Base-by-base conservation (phyloP, 2,329 filamentous ascomycete species). In the Spiromastix sp. region DNA sequence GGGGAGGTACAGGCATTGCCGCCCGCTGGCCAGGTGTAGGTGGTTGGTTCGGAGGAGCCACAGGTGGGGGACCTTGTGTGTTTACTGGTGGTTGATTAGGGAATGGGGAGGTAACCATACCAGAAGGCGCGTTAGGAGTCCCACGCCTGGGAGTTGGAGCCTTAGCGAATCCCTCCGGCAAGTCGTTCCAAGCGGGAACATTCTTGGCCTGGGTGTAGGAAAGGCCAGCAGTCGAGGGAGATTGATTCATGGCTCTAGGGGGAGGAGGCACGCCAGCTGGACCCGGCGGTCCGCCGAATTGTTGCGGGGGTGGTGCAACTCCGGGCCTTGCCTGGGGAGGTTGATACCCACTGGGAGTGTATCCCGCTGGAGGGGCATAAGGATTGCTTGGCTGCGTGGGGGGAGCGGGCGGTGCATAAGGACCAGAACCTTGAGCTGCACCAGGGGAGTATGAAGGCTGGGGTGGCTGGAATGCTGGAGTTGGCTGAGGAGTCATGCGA, bases 101-200 rank as follows among this genome's bases (percentile, higher is more conserved):
- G 40, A 20, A 12, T 49, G 18, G 10, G 47, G 65, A 55, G 42
- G 64, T 63, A 40, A 71, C 70, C 51, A 83, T 77, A 47, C 74
- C 74, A 2, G 77, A 71, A 6, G 85, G 84, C 12, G 82, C 76
- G n/a, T 70, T 75, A 2, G 87, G 85, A 1, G 89, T 95, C 30
- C 71, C 70, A 53, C 80, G 76, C 46, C 87, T 77, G 15, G 79
- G 72, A 10, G 74, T 72, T n/a, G 81, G 71, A 36, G 72, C 66
- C 64, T 89, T 85, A 30, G 75, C 71, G 30, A 96, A 77, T 37
- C 64, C 82, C 50, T 94, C 73, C 1, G 91, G 91, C 34, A 93
- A 81, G 58, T 98, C 91, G 48, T 98, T 98, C 91, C 91, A 98
- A 48, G 83, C 81, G 18, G 79, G 75, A 43, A 79, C 79, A 44